Percentiles rank a stretch among this genome's conserved stretches.
Conservation (phyloP, 805 yeast genomes). For the Suhomyces xylopsoci region DNA sequence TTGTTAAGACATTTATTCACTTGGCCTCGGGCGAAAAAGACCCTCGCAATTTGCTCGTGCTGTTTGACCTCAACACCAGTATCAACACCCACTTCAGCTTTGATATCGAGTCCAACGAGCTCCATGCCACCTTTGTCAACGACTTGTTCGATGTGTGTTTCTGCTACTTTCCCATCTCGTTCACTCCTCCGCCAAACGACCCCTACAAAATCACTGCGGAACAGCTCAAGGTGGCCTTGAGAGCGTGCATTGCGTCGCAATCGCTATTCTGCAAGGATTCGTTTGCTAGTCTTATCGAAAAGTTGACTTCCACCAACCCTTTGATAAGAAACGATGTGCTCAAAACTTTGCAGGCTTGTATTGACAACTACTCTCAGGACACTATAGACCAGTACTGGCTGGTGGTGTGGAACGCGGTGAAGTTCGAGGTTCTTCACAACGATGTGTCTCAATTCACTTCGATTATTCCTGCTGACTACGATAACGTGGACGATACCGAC, state of each 20-base stretch:
- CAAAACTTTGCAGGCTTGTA: slow-evolving; percentile 55
- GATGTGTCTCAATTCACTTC: slow-evolving; percentile 41
- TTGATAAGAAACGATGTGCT: slow-evolving; percentile 73
- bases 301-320: slow-evolving; percentile 72
- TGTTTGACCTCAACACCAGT: slow-evolving; percentile 54
- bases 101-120: slow-evolving; percentile 21
- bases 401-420: slow-evolving; percentile 81
- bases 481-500: slow-evolving; percentile 27
- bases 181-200: slow-evolving; percentile 87
- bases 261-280: slow-evolving; percentile 66
- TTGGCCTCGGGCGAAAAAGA: slow-evolving; percentile 89
- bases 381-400: slow-evolving; percentile 61
- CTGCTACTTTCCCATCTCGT: slow-evolving; percentile 95
- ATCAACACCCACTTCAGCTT: slow-evolving; percentile 43
- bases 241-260: slow-evolving; percentile 61
- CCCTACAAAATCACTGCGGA: slow-evolving; percentile 77
- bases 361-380: slow-evolving; percentile 48
- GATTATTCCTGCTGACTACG: slow-evolving; percentile 27
- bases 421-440: slow-evolving; percentile 83
- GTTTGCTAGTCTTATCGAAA: slow-evolving; percentile 74
- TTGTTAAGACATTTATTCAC: slow-evolving; percentile 57
- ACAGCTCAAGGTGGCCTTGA: slow-evolving; percentile 61
- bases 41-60: slow-evolving; percentile 76
- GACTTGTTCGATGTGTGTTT: slow-evolving; percentile 84
- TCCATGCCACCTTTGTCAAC: slow-evolving; percentile 45